Conservation (phyloP, 2,329 filamentous ascomycete genomes). For the Monosporascus sp. region DNA sequence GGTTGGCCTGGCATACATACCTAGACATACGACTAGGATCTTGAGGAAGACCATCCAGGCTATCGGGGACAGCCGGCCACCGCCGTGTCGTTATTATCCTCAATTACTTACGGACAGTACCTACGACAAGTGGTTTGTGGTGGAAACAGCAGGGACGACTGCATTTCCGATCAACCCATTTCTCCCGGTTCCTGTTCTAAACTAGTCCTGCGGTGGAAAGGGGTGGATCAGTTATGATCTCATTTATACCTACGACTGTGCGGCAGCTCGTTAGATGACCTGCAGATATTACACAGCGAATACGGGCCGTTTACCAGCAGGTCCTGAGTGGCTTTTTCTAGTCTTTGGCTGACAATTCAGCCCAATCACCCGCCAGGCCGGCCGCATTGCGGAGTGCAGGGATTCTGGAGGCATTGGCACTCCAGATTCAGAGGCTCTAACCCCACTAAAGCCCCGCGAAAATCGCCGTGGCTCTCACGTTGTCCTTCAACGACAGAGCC, state of each 20-base stretch:
- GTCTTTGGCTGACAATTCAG: constrained; percentile 12
- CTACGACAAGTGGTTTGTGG: too few relatives aligned
- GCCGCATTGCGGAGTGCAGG: constrained; percentile 6
- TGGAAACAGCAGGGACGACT: too few relatives aligned
- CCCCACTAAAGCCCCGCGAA: constrained; percentile 29
- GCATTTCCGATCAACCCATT: too few relatives aligned
- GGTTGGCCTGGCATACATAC: too few relatives aligned
- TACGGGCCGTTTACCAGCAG: constrained; percentile 17
- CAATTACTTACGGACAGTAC: neutral
- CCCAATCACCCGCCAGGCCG: constrained; percentile 4
- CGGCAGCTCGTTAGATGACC: constrained; percentile 2
- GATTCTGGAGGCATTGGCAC: constrained; percentile 9
- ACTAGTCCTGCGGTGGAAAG: neutral
- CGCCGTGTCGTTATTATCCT: neutral
- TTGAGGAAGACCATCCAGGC: neutral
- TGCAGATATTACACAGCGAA: constrained; percentile 9
- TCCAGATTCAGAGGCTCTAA: constrained; percentile 13
- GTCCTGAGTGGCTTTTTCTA: constrained; percentile 3
- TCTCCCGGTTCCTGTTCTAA: neutral
- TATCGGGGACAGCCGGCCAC: neutral
- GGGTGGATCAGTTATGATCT: neutral
- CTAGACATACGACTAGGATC: too few relatives aligned
- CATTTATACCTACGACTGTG: neutral
- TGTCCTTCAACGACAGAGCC: constrained; percentile 17
- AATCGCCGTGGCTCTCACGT: constrained; percentile 25